Conservation (phyloP, 768 basidiomycete species). For the Boletus pseudopeckii region DNA sequence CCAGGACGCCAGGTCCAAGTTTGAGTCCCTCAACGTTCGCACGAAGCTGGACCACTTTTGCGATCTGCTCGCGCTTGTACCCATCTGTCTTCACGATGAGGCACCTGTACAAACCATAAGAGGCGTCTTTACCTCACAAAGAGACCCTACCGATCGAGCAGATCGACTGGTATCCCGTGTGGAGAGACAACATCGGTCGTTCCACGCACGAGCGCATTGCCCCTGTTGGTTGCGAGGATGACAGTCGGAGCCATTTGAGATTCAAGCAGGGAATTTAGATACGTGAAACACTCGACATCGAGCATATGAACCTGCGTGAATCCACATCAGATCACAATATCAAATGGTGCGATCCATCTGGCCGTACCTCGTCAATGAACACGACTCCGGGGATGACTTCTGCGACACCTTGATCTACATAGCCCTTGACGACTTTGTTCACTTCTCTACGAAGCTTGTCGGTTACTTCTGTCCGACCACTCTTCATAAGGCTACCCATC, state of each 20-base stretch:
- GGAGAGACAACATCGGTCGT: slow-evolving; percentile 89
- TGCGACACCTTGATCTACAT: slow-evolving; percentile 97
- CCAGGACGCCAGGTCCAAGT: slow-evolving; percentile 71
- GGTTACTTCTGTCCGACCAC: slow-evolving; percentile 91
- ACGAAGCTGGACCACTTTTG: slow-evolving; percentile 80
- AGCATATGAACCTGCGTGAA: slow-evolving; percentile 90
- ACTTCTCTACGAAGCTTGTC: slow-evolving; percentile 95
- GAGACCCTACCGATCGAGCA: slow-evolving; percentile 73
- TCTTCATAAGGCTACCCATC: slow-evolving; percentile 90
- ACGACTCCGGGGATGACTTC: slow-evolving; percentile 97
- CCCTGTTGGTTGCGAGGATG: slow-evolving; percentile 94
- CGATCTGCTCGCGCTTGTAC: slow-evolving; percentile 81
- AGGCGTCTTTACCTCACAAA: background rate
- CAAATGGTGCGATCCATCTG: background rate
- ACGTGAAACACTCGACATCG: slow-evolving; percentile 99
- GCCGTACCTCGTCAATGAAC: slow-evolving; percentile 93
- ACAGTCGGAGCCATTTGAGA: slow-evolving; percentile 97
- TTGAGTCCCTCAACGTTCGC: slow-evolving; percentile 84
- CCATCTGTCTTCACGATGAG: slow-evolving; percentile 92
- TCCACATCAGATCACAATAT: slow-evolving; percentile 1
- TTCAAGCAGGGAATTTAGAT: slow-evolving; percentile 92
- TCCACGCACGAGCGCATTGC: slow-evolving; percentile 87
- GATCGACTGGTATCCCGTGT: slow-evolving; percentile 91
- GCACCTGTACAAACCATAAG: slow-evolving; percentile 47
- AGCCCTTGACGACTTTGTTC: slow-evolving; percentile 95